Evolutionary conservation across 108 stramenopile genomes (phyloP).

Genomic region (Pseudonitzschia pungens): DNA sequence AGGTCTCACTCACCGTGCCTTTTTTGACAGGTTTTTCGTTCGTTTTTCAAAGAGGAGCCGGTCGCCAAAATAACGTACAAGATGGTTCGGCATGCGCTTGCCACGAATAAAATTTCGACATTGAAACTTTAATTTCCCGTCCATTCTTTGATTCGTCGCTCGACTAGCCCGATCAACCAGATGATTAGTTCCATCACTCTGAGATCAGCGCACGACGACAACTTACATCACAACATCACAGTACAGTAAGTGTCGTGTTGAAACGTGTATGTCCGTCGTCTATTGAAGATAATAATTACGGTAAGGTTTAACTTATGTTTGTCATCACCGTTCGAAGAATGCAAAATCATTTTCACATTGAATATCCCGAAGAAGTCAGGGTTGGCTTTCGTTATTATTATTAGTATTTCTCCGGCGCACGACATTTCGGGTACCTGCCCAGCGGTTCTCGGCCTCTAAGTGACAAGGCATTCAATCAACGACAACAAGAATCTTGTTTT

Average conservation of each 20-base stretch:
- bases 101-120: background rate
- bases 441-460: background rate
- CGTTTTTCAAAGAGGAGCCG: background rate
- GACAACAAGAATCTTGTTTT: background rate
- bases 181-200: background rate
- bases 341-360: no score
- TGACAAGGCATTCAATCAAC: background rate
- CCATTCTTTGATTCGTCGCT: background rate
- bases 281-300: background rate
- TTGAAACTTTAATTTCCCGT: background rate
- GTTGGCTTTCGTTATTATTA: no score
- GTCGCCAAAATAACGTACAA: background rate
- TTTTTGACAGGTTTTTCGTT: background rate
- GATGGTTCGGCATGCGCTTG: background rate
- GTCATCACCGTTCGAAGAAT: no score
- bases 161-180: background rate
- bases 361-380: no score
- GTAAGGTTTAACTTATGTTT: no score
- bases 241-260: no score
- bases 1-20: no score
- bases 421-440: background rate
- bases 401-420: background rate
- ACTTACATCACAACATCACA: no score
- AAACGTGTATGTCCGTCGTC: background rate
- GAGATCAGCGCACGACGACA: background rate